phyloP scores from a whole-genome alignment of 2,329 filamentous ascomycete species.

The Ceratocystis diversiconidia region DNA sequence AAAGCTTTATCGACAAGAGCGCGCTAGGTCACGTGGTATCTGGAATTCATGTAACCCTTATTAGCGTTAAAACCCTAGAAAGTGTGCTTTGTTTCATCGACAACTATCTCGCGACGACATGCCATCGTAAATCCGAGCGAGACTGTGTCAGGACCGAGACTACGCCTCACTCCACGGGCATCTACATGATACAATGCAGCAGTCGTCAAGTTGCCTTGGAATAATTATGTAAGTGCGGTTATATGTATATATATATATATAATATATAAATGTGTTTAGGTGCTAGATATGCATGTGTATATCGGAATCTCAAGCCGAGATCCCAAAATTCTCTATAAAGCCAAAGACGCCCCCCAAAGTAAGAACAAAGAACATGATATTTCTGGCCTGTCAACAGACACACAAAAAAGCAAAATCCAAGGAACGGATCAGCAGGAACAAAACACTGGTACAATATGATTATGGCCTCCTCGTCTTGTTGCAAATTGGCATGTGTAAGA shows the following conservation, averaged over 20 bases:
- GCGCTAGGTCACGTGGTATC: neutral
- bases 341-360: neutral
- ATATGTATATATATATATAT: neutral
- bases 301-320: neutral
- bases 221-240: neutral
- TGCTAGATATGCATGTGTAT: neutral
- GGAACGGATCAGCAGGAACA: neutral
- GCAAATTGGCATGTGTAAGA: neutral
- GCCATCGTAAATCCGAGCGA: too few relatives aligned
- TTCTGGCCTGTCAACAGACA: neutral
- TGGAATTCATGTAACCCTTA: neutral
- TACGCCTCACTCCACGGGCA: too few relatives aligned
- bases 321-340: neutral
- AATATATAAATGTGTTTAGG: neutral
- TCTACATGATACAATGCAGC: too few relatives aligned
- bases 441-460: neutral
- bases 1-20: neutral
- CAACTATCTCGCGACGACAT: too few relatives aligned
- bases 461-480: neutral
- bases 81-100: too few relatives aligned
- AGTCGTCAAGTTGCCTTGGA: too few relatives aligned
- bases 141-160: too few relatives aligned
- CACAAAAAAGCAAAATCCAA: neutral
- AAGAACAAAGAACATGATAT: neutral
- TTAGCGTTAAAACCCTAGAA: rapidly evolving